Percentiles rank a stretch among this genome's conserved stretches.
Conservation (phyloP, 352 stramenopile species). For the Plasmopara viticola region DNA sequence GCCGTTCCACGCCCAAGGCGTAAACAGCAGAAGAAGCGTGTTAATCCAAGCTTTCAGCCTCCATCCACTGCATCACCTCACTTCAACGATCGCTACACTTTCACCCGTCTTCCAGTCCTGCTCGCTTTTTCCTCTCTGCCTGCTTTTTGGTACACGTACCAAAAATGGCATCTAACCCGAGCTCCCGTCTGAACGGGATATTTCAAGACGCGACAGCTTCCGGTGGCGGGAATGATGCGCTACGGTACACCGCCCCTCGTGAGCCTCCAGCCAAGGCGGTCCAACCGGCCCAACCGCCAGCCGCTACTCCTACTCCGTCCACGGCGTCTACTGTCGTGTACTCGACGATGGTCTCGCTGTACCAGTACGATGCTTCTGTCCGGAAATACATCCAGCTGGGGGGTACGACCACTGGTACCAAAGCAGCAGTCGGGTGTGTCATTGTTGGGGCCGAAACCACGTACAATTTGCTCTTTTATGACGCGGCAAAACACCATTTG, state of each 20-base stretch:
- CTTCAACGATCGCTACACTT: too few species aligned
- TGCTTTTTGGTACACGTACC: too few species aligned
- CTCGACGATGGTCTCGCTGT: constrained; percentile 60
- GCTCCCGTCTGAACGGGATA: constrained; percentile 45
- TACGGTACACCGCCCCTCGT: constrained; percentile 60
- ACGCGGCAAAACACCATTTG: constrained; percentile 56
- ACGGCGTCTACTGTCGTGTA: constrained; percentile 46
- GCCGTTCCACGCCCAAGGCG: too few species aligned
- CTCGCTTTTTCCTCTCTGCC: too few species aligned
- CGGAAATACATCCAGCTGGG: constrained; percentile 60
- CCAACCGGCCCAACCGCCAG: constrained; percentile 13
- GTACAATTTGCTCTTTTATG: constrained; percentile 78
- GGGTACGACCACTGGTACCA: constrained; percentile 25
- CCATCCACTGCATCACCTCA: too few species aligned
- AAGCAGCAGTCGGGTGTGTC: constrained; percentile 52
- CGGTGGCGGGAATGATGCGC: constrained; percentile 44
- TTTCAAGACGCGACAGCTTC: constrained; percentile 36
- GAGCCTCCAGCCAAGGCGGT: constrained; percentile 41
- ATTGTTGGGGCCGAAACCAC: constrained; percentile 56
- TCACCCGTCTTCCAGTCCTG: too few species aligned
- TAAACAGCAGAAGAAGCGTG: too few species aligned
- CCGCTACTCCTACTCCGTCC: constrained; percentile 15
- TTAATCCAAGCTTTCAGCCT: too few species aligned
- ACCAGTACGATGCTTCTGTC: constrained; percentile 55
- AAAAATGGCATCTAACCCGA: constrained; percentile 37